phyloP scores from a whole-genome alignment of 2,329 filamentous ascomycete genomes.

The Venturia oleaginea region DNA sequence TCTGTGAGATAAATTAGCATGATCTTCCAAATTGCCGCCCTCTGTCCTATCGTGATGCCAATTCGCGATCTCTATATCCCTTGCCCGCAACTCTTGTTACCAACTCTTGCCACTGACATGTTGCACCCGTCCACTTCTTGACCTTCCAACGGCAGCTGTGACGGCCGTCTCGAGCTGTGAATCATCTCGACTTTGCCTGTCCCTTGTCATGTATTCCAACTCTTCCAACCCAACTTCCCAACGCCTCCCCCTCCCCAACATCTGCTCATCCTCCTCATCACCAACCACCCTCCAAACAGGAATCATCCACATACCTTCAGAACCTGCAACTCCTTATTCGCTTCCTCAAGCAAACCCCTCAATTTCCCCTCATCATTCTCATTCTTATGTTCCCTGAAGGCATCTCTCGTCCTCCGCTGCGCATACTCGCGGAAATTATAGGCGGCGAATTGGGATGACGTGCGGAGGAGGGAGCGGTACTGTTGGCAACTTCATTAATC shows the following conservation, averaged over 20 bases:
- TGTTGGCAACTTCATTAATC: too few relatives aligned
- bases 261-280: not conserved
- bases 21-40: not conserved
- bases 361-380: constrained; percentile 66
- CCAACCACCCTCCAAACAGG: not conserved
- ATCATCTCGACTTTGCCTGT: too few relatives aligned
- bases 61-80: not conserved
- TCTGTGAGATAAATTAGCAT: constrained; percentile 47
- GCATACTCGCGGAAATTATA: constrained; percentile 99
- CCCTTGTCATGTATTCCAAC: not conserved
- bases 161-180: not conserved
- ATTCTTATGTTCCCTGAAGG: constrained; percentile 70
- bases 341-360: constrained; percentile 84
- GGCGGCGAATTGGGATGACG: constrained; percentile 75
- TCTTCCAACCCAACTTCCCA: not conserved
- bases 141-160: not conserved
- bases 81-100: not conserved
- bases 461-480: constrained; percentile 88
- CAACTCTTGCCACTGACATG: not conserved
- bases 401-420: constrained; percentile 78
- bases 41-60: not conserved
- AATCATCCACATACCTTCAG: constrained; percentile 62
- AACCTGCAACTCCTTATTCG: constrained; percentile 74
- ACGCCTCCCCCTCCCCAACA: not conserved
- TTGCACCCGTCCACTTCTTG: not conserved